Evolutionary conservation across 495 filamentous ascomycete genomes (phyloP).

Genomic region (Pyrenula aspistea): DNA sequence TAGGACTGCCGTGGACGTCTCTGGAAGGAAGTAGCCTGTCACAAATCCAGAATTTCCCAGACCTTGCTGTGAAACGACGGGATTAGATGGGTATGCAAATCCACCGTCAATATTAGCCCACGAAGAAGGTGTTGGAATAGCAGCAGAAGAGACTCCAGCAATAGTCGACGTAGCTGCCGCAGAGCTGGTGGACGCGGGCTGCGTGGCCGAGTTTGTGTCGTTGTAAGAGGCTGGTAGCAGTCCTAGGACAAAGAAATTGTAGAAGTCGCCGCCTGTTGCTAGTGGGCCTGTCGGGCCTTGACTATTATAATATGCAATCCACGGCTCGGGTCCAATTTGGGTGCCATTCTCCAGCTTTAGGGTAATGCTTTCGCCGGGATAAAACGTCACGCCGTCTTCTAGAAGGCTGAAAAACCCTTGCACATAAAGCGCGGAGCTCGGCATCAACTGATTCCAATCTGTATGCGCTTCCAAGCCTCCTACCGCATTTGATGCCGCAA

Average conservation of each 20-base stretch:
- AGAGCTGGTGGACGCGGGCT: too few species aligned
- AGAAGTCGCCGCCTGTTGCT: conserved; percentile 34
- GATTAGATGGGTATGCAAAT: neutral
- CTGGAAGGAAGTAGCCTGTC: neutral
- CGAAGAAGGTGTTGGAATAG: neutral
- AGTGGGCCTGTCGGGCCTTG: conserved; percentile 11
- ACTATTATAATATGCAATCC: conserved; percentile 11
- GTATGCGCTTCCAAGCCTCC: neutral
- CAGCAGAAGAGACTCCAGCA: neutral
- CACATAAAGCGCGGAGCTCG: neutral
- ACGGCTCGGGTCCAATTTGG: neutral
- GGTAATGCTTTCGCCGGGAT: neutral
- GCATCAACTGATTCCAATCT: neutral
- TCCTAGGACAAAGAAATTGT: conserved; percentile 31
- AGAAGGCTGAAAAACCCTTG: neutral
- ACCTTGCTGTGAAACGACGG: neutral
- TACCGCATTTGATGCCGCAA: neutral
- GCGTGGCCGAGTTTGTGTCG: neutral
- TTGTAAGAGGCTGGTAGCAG: conserved; percentile 14
- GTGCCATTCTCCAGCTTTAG: neutral
- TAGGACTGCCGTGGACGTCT: neutral
- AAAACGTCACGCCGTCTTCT: neutral
- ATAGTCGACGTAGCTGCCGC: too few species aligned
- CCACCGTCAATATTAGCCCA: neutral
- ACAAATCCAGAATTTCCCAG: neutral